These are phyloP conservation scores for Gynandropsis gynandra DNA, from an alignment of 345 rosid species.

Conservation along the genomic window DNA sequence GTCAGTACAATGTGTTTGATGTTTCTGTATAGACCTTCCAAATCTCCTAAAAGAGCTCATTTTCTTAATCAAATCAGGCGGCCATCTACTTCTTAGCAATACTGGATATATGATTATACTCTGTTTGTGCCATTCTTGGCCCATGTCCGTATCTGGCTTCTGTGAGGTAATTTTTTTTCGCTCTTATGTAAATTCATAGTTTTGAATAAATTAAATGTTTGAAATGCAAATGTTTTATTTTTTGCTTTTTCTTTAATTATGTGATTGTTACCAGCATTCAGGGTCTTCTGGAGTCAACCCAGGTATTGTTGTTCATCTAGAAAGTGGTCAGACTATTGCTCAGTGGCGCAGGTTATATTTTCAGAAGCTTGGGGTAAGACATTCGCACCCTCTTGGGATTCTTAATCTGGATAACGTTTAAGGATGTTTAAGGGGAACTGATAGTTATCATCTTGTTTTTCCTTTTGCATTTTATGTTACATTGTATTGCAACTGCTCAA, in stretches of 20 bases:
- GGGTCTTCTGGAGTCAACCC: slow-evolving; percentile 37
- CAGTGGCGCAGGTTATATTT: slow-evolving; percentile 41
- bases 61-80: slow-evolving; percentile 29
- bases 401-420: too few species aligned
- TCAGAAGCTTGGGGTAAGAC: slow-evolving; percentile 46
- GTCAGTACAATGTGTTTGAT: neutral
- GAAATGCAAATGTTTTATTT: neutral
- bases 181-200: neutral
- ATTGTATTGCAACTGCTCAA: too few species aligned
- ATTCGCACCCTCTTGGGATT: neutral
- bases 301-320: slow-evolving; percentile 45
- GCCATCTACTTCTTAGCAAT: slow-evolving; percentile 46
- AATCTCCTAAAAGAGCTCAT: slow-evolving; percentile 9
- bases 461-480: too few species aligned
- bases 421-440: too few species aligned
- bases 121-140: slow-evolving; percentile 45
- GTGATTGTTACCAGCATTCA: slow-evolving; percentile 35
- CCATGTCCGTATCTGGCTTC: slow-evolving; percentile 44
- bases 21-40: neutral
- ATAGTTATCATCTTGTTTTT: too few species aligned
- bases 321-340: slow-evolving; percentile 43
- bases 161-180: slow-evolving; percentile 38
- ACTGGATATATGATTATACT: slow-evolving; percentile 39
- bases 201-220: neutral
- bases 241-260: neutral